Percentiles rank a stretch among this genome's conserved stretches.
These are phyloP conservation scores for Paramecium tetraurelia DNA, from an alignment of 73 alveolate species.

Conservation along the genomic window DNA sequence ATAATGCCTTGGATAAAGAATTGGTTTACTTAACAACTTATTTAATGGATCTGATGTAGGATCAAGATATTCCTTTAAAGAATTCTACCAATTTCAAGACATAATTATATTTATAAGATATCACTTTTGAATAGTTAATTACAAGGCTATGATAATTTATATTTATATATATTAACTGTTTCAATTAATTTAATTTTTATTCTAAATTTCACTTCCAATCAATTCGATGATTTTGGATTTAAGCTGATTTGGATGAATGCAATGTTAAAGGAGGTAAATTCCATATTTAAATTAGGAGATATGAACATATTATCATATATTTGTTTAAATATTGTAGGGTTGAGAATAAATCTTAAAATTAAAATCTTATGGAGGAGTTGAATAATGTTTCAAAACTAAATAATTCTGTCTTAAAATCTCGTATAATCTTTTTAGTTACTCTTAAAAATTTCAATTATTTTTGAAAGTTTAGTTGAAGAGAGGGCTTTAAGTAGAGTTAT, in stretches of 20 bases:
- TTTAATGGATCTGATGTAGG: constrained; percentile 54
- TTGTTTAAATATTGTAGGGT: neutral
- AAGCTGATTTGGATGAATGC: neutral
- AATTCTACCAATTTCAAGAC: neutral
- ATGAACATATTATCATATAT: neutral
- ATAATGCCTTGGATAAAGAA: constrained; percentile 80
- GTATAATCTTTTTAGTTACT: neutral
- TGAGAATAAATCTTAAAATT: neutral
- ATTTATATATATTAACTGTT: neutral
- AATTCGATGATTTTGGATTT: neutral
- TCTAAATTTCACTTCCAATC: neutral
- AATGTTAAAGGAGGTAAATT: neutral
- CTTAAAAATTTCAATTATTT: neutral
- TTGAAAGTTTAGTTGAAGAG: neutral
- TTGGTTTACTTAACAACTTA: constrained; percentile 71
- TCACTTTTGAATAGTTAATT: neutral
- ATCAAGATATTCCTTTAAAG: neutral
- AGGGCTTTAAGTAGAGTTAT: neutral
- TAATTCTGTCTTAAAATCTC: neutral
- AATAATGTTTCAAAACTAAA: neutral
- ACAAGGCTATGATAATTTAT: neutral
- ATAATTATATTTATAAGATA: neutral
- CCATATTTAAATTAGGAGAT: neutral
- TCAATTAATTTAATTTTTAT: neutral
- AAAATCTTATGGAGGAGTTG: neutral